Evolutionary conservation across 2,329 filamentous ascomycete species (phyloP).

Genomic region (Coccinonectria pachysandricola): DNA sequence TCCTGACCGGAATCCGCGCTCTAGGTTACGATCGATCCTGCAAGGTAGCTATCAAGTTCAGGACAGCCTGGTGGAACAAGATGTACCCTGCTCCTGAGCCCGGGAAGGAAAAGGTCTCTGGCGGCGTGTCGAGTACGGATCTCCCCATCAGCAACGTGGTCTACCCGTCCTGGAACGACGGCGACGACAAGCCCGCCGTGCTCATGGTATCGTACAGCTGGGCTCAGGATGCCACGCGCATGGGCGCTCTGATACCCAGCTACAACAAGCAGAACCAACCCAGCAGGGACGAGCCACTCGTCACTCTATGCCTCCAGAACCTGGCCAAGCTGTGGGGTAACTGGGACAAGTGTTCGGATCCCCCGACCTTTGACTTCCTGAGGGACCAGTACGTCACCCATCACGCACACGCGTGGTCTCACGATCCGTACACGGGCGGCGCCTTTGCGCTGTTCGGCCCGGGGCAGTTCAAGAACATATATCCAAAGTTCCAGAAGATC

Average conservation of each 20-base stretch:
- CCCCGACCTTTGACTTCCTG: slow-evolving; percentile 2
- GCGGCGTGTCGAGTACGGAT: slow-evolving; percentile 5
- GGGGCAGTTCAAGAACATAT: slow-evolving; percentile 27
- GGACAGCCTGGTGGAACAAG: slow-evolving; percentile 7
- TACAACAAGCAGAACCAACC: slow-evolving; percentile 1
- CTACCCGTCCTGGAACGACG: slow-evolving; percentile 8
- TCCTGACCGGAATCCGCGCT: slow-evolving; percentile 5
- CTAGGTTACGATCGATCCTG: slow-evolving; percentile 7
- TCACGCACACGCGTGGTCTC: slow-evolving; percentile 29
- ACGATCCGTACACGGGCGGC: slow-evolving; percentile 23
- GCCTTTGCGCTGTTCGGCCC: slow-evolving; percentile 32
- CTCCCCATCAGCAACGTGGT: slow-evolving; percentile 3
- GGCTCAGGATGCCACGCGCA: slow-evolving; percentile 10
- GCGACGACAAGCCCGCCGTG: slow-evolving; percentile 1
- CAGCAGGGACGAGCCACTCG: slow-evolving; percentile 3
- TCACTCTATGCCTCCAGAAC: slow-evolving; percentile 6
- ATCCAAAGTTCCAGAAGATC: slow-evolving; percentile 18
- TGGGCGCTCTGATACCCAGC: slow-evolving; percentile 7
- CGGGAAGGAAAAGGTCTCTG: background rate
- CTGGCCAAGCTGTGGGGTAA: slow-evolving; percentile 5
- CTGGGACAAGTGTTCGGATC: slow-evolving; percentile 3
- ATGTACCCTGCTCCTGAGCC: slow-evolving; percentile 4
- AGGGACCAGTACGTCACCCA: slow-evolving; percentile 9
- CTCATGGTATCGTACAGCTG: slow-evolving; percentile 10
- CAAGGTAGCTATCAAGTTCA: slow-evolving; percentile 12